Conservation (phyloP, 495 filamentous ascomycete genomes). For the Margaritispora aquatica region DNA sequence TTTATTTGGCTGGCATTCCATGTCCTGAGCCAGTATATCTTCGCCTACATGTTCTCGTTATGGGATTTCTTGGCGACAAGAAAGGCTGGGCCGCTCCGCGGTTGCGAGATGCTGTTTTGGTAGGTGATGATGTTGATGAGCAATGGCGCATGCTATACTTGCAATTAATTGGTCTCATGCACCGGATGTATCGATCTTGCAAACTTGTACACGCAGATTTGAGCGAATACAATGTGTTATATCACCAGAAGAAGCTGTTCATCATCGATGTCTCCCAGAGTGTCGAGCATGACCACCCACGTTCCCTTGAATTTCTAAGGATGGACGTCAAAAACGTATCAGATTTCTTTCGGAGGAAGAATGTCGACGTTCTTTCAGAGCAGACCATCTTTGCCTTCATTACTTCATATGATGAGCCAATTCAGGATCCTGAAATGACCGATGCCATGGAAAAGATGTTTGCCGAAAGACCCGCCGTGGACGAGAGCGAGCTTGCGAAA, state of each 20-base stretch:
- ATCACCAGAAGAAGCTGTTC: constrained; percentile 75
- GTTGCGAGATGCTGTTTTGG: constrained; percentile 66
- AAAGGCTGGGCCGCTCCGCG: constrained; percentile 83
- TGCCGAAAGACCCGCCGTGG: constrained; percentile 30
- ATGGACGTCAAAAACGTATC: constrained; percentile 97
- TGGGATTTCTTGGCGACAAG: constrained; percentile 85
- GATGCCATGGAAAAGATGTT: constrained; percentile 42
- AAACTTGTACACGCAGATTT: constrained; percentile 90
- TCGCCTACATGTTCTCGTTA: constrained; percentile 83
- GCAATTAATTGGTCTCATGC: constrained; percentile 82
- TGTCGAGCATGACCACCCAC: constrained; percentile 93
- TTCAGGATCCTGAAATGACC: constrained; percentile 38
- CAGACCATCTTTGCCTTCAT: constrained; percentile 75
- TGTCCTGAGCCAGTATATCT: constrained; percentile 86
- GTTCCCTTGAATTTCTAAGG: constrained; percentile 82
- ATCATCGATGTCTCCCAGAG: constrained; percentile 97
- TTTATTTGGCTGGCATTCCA: constrained; percentile 76
- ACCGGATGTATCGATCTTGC: constrained; percentile 84
- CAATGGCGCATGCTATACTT: constrained; percentile 74
- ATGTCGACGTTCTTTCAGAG: constrained; percentile 71
- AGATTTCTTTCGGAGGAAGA: constrained; percentile 84
- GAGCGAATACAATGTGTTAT: constrained; percentile 95
- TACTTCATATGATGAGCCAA: constrained; percentile 46
- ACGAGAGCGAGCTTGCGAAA: constrained; percentile 44
- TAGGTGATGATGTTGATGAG: constrained; percentile 40